Conservation (phyloP, 495 filamentous ascomycete genomes). For the Cercophora newfieldiana region DNA sequence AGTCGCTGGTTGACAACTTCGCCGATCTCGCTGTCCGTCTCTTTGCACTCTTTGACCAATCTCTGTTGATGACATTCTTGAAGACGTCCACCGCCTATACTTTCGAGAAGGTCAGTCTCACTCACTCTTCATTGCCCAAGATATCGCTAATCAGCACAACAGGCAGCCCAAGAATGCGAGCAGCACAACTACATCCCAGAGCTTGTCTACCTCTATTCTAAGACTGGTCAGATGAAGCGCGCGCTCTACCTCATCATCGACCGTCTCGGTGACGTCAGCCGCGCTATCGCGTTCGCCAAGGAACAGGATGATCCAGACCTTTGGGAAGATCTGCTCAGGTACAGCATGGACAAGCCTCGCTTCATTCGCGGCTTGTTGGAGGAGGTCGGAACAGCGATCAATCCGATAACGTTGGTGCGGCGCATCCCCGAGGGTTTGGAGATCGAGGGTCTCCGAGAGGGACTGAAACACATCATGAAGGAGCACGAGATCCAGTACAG, state of each 20-base stretch:
- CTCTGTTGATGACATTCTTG: conserved; percentile 82
- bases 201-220: conserved; percentile 89
- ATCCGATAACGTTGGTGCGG: conserved; percentile 84
- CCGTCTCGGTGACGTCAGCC: conserved; percentile 79
- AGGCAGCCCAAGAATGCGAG: conserved; percentile 79
- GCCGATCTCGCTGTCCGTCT: conserved; percentile 82
- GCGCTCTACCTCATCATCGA: conserved; percentile 91
- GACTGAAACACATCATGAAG: conserved; percentile 79
- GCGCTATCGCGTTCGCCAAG: conserved; percentile 92
- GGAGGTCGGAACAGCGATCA: conserved; percentile 88
- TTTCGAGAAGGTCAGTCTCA: conserved; percentile 60
- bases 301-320: conserved; percentile 85
- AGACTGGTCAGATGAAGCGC: conserved; percentile 87
- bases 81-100: conserved; percentile 78
- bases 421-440: conserved; percentile 89
- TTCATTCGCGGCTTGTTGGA: conserved; percentile 93
- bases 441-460: conserved; percentile 84
- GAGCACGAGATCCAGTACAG: conserved; percentile 92
- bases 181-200: conserved; percentile 75
- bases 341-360: conserved; percentile 92
- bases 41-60: conserved; percentile 79
- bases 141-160: conserved; percentile 10
- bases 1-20: conserved; percentile 77
- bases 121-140: background rate
- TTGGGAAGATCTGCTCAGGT: conserved; percentile 92